A percentile compares a stretch with the other conserved stretches of the same genome.
Evolutionary conservation across 805 yeast species (phyloP).

Genomic region (Lipomyces yamanashiensis): DNA sequence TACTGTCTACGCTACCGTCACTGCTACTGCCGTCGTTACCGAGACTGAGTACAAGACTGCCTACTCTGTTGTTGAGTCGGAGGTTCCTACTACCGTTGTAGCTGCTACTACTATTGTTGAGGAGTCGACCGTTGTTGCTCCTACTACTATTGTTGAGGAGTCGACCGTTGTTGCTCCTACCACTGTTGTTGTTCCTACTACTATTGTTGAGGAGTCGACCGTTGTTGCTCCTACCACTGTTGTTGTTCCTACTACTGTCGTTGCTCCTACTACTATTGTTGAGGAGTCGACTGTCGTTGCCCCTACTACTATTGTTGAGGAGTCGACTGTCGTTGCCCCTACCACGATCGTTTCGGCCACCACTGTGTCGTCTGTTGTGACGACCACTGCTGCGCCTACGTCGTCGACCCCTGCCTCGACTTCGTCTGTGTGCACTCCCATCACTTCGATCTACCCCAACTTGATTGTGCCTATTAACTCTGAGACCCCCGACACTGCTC

Average conservation of each 20-base stretch:
- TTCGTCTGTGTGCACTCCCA: constrained; percentile 30
- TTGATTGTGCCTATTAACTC: constrained; percentile 35
- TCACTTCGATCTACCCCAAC: constrained; percentile 35
- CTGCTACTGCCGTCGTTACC: constrained; percentile 21
- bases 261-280: constrained; percentile 27
- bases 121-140: constrained; percentile 19
- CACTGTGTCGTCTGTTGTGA: constrained; percentile 16
- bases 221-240: constrained; percentile 25
- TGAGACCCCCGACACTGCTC: constrained; percentile 32
- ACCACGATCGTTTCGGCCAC: constrained; percentile 15
- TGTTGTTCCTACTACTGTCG: constrained; percentile 25
- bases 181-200: constrained; percentile 21
- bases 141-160: constrained; percentile 23
- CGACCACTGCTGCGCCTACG: constrained; percentile 15
- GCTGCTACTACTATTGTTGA: constrained; percentile 18
- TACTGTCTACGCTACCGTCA: constrained; percentile 22
- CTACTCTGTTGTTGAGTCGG: too few relatives aligned
- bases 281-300: constrained; percentile 20
- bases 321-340: constrained; percentile 14
- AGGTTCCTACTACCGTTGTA: constrained; percentile 17
- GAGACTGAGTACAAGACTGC: not conserved
- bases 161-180: constrained; percentile 16
- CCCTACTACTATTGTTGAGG: constrained; percentile 24
- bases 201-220: constrained; percentile 18
- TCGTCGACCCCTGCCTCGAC: constrained; percentile 23